Conservation (phyloP, 1,284 basidiomycete species). For the Cryptococcus neoformans region DNA sequence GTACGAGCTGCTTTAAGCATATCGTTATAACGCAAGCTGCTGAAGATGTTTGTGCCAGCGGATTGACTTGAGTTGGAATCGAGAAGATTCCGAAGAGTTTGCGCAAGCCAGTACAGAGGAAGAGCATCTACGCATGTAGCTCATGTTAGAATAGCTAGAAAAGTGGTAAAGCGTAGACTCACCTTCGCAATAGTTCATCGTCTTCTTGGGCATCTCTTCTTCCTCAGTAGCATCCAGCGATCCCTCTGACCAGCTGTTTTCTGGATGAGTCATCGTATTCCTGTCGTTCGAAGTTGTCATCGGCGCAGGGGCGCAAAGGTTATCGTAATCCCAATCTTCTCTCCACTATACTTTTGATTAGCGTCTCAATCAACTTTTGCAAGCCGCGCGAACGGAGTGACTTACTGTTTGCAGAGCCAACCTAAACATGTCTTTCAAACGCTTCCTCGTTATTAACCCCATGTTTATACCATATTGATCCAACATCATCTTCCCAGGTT, state of each 20-base stretch:
- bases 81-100: constrained; percentile 45
- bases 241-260: neutral
- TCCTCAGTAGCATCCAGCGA: neutral
- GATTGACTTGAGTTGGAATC: constrained; percentile 21
- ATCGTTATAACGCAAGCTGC: constrained; percentile 34
- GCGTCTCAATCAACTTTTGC: neutral
- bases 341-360: neutral
- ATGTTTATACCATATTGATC: constrained; percentile 33
- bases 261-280: neutral
- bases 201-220: constrained; percentile 5
- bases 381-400: neutral
- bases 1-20: constrained; percentile 44
- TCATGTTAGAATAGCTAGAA: too few species aligned
- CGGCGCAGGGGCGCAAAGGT: constrained; percentile 29
- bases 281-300: neutral
- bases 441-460: constrained; percentile 28
- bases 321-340: constrained; percentile 34
- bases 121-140: constrained; percentile 39
- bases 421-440: constrained; percentile 31
- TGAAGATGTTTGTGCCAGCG: constrained; percentile 37
- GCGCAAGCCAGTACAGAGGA: constrained; percentile 51
- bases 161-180: constrained; percentile 4
- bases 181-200: constrained; percentile 43
- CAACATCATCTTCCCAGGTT: constrained; percentile 27
- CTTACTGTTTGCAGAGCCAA: constrained; percentile 39